These are phyloP conservation scores for Leccinum sublutescens DNA, from an alignment of 768 basidiomycete genomes.

Conservation along the genomic window DNA sequence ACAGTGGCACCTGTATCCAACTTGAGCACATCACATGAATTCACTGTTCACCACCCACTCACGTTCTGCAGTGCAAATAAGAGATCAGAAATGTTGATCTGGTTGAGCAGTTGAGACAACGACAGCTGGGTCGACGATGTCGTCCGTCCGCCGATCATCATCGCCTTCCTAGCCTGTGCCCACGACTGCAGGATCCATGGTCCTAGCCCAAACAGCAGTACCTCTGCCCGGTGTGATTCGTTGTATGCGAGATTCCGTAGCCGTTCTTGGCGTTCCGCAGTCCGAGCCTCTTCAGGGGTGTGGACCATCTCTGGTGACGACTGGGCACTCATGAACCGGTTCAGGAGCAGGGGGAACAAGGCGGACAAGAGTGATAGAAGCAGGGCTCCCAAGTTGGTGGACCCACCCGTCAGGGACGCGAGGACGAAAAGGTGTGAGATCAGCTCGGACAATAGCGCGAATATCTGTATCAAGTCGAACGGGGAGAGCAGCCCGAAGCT, in stretches of 20 bases:
- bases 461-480: constrained; percentile 71
- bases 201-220: constrained; percentile 77
- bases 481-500: constrained; percentile 80
- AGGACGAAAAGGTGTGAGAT: constrained; percentile 70
- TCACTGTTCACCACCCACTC: constrained; percentile 26
- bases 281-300: constrained; percentile 56
- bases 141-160: constrained; percentile 54
- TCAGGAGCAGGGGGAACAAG: constrained; percentile 56
- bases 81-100: constrained; percentile 63
- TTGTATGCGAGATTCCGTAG: constrained; percentile 75
- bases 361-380: constrained; percentile 61
- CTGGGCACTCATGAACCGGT: constrained; percentile 45
- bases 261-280: constrained; percentile 69
- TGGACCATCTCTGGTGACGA: constrained; percentile 44
- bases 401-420: constrained; percentile 55
- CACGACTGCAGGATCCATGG: constrained; percentile 84
- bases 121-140: constrained; percentile 37
- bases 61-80: constrained; percentile 70
- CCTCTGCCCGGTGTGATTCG: constrained; percentile 75
- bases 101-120: constrained; percentile 46
- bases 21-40: neutral
- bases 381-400: constrained; percentile 55
- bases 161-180: constrained; percentile 60
- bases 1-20: constrained; percentile 60
- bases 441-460: constrained; percentile 70